A percentile compares a stretch with the other conserved stretches of the same genome.
These are phyloP conservation scores for Pichia exigua DNA, from an alignment of 805 yeast species.

Conservation along the genomic window DNA sequence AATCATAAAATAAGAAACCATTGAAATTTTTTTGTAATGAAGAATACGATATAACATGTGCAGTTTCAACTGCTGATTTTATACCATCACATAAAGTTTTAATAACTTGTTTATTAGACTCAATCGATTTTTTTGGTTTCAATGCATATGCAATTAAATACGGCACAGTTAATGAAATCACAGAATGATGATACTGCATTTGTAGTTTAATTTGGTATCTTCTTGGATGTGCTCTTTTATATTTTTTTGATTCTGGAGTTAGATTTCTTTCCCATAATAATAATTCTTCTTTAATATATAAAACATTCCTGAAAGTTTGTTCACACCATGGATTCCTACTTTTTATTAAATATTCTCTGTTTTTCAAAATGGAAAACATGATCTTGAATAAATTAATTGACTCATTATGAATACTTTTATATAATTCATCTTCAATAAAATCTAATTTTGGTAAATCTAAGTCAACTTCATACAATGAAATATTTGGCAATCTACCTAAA, in stretches of 20 bases:
- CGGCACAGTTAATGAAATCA: slow-evolving; percentile 28
- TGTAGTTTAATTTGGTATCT: slow-evolving; percentile 28
- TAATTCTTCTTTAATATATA: slow-evolving; percentile 23
- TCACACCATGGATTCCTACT: slow-evolving; percentile 25
- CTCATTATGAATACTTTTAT: slow-evolving; percentile 16
- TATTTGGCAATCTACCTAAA: slow-evolving; percentile 30
- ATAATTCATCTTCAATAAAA: slow-evolving; percentile 11
- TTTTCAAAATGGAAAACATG: slow-evolving; percentile 26
- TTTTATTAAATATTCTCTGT: slow-evolving; percentile 22
- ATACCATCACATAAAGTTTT: slow-evolving; percentile 27
- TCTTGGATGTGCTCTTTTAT: slow-evolving; percentile 12
- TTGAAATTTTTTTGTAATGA: slow-evolving; percentile 13
- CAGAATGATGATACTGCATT: slow-evolving; percentile 26
- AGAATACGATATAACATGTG: slow-evolving; percentile 21
- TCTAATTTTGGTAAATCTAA: slow-evolving; percentile 24
- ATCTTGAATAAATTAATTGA: slow-evolving; percentile 24
- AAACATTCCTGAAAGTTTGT: slow-evolving; percentile 26
- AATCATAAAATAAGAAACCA: slow-evolving; percentile 30
- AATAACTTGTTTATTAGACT: slow-evolving; percentile 23
- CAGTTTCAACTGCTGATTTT: slow-evolving; percentile 24
- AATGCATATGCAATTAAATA: slow-evolving; percentile 26
- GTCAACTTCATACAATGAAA: slow-evolving; percentile 30
- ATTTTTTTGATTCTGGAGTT: slow-evolving; percentile 9
- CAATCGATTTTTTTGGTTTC: slow-evolving; percentile 18
- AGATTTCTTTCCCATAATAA: slow-evolving; percentile 21